Evolutionary conservation across 345 rosid genomes (phyloP).

Genomic region (Dimocarpus longan): DNA sequence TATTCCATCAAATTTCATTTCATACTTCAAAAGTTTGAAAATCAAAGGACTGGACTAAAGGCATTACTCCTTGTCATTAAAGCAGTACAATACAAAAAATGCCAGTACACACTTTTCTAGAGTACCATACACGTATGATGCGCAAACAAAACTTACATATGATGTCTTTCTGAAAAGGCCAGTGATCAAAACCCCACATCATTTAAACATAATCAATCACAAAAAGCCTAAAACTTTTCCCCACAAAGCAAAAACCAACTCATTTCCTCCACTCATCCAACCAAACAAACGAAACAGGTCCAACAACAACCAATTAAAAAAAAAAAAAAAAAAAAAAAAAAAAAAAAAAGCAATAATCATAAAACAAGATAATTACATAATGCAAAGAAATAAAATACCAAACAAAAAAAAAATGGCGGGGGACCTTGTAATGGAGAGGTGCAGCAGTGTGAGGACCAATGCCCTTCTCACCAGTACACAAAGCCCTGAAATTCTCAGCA

Average conservation of each 20-base stretch:
- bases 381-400: no score
- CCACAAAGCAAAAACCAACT: neutral
- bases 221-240: neutral
- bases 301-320: neutral
- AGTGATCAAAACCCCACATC: neutral
- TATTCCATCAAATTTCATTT: neutral
- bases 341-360: neutral
- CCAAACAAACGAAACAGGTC: neutral
- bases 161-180: neutral
- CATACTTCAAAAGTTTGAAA: neutral
- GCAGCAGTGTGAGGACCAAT: slow-evolving; percentile 67
- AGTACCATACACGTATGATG: neutral
- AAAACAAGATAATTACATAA: neutral
- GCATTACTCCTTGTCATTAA: neutral
- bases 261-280: neutral
- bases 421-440: slow-evolving; percentile 90
- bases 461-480: slow-evolving; percentile 95
- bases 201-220: neutral
- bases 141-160: neutral
- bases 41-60: neutral
- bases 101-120: neutral
- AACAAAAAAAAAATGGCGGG: neutral
- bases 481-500: slow-evolving; percentile 89
- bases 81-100: neutral
- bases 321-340: neutral